phyloP scores from a whole-genome alignment of 2,329 filamentous ascomycete genomes.

The Epichloe baconii region DNA sequence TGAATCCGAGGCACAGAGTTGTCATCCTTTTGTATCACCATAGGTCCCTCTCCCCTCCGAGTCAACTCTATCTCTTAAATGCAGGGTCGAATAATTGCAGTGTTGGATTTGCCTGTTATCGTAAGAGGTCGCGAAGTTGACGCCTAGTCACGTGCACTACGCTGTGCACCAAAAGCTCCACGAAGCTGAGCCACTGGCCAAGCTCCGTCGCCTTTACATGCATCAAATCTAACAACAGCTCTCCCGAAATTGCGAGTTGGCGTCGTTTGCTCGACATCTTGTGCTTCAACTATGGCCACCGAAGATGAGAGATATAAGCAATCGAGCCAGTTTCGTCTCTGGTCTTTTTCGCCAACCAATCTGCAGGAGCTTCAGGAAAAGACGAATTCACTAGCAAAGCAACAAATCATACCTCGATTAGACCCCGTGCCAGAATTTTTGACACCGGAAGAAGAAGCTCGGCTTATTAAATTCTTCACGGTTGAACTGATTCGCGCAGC shows the following conservation, averaged over 20 bases:
- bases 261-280: not conserved
- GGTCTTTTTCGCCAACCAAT: conserved; percentile 73
- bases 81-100: too few species aligned
- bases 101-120: too few species aligned
- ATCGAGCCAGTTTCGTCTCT: conserved; percentile 81
- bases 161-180: not conserved
- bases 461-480: conserved; percentile 67
- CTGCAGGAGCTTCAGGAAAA: conserved; percentile 59
- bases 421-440: conserved; percentile 60
- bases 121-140: not conserved
- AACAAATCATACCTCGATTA: conserved; percentile 45
- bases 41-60: not conserved
- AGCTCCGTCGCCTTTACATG: not conserved
- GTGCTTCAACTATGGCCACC: conserved; percentile 43
- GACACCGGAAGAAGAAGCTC: conserved; percentile 69
- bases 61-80: too few species aligned
- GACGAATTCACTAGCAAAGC: conserved; percentile 62
- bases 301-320: conserved; percentile 87
- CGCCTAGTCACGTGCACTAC: conserved; percentile 7
- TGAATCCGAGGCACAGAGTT: not conserved
- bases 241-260: not conserved
- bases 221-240: too few species aligned
- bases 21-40: not conserved
- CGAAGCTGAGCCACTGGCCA: not conserved
- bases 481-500: conserved; percentile 44